Evolutionary conservation across 2,329 filamentous ascomycete genomes (phyloP).

Genomic region (Aphanocladium album): DNA sequence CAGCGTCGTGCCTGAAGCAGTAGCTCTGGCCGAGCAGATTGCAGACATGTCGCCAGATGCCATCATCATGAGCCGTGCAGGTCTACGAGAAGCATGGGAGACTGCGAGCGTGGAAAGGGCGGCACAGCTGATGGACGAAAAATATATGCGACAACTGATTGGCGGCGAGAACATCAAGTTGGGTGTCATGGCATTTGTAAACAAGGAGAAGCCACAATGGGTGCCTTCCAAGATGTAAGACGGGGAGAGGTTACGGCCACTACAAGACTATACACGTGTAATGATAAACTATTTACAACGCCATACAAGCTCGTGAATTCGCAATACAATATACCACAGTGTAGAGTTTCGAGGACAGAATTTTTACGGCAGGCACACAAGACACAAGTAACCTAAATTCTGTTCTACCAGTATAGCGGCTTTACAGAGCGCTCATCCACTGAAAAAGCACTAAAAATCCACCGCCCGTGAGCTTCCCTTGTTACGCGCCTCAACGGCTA

Average conservation of each 20-base stretch:
- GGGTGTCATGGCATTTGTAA: constrained; percentile 45
- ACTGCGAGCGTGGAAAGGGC: constrained; percentile 35
- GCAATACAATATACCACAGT: too few species aligned
- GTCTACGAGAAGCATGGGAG: constrained; percentile 35
- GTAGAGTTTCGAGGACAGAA: too few species aligned
- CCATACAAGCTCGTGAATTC: too few species aligned
- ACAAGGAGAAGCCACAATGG: constrained; percentile 46
- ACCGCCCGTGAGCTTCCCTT: neutral
- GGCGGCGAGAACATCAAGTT: constrained; percentile 44
- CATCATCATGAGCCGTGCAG: constrained; percentile 35
- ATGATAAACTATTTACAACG: too few species aligned
- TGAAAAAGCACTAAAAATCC: neutral
- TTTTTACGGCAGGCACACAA: too few species aligned
- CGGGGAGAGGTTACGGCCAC: too few species aligned
- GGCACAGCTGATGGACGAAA: constrained; percentile 34
- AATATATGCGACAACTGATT: constrained; percentile 35
- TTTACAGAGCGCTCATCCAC: neutral
- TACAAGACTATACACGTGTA: too few species aligned
- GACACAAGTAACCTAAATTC: too few species aligned
- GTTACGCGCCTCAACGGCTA: neutral
- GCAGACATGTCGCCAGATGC: constrained; percentile 31
- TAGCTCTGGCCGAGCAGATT: constrained; percentile 30
- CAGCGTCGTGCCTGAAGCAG: constrained; percentile 30
- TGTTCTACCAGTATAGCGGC: too few species aligned
- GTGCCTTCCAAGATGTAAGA: constrained; percentile 41